Evolutionary conservation across 2,329 filamentous ascomycete genomes (phyloP).

Genomic region (Fusarium continuum): DNA sequence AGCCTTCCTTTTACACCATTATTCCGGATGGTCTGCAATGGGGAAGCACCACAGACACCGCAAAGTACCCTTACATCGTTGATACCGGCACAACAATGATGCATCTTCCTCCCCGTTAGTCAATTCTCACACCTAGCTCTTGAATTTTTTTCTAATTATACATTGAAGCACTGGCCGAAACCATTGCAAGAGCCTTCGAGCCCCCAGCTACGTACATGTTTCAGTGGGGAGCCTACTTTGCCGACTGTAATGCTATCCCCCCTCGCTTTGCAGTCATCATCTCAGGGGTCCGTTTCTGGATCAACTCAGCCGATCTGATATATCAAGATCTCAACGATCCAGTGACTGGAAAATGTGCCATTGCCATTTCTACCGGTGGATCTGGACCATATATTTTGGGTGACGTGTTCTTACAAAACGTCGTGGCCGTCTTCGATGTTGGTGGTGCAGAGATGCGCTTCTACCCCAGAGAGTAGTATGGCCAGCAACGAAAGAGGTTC

Average conservation of each 20-base stretch:
- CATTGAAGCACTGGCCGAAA: conserved; percentile 54
- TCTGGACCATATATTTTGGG: conserved; percentile 60
- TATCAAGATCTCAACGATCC: conserved; percentile 55
- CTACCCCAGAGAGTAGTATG: conserved; percentile 44
- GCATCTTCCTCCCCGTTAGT: conserved; percentile 59
- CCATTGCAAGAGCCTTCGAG: conserved; percentile 58
- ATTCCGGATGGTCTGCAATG: conserved; percentile 59
- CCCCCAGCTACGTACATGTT: conserved; percentile 58
- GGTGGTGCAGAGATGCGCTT: conserved; percentile 58
- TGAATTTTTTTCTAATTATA: not conserved
- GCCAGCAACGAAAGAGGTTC: not conserved
- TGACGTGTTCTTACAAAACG: conserved; percentile 61
- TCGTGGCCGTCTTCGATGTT: conserved; percentile 59
- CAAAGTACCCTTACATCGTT: conserved; percentile 59
- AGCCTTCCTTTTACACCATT: conserved; percentile 64
- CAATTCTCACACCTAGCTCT: too few species aligned
- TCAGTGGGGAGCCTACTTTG: conserved; percentile 60
- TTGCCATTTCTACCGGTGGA: conserved; percentile 56
- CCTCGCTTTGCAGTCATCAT: conserved; percentile 58
- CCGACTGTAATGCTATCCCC: conserved; percentile 57
- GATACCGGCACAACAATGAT: conserved; percentile 63
- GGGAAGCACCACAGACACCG: conserved; percentile 53
- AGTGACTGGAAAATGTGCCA: conserved; percentile 58
- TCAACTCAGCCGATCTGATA: conserved; percentile 60
- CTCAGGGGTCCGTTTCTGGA: conserved; percentile 53